Conservation (phyloP, 306 rosid genomes). For the Begonia fuchsioides region DNA sequence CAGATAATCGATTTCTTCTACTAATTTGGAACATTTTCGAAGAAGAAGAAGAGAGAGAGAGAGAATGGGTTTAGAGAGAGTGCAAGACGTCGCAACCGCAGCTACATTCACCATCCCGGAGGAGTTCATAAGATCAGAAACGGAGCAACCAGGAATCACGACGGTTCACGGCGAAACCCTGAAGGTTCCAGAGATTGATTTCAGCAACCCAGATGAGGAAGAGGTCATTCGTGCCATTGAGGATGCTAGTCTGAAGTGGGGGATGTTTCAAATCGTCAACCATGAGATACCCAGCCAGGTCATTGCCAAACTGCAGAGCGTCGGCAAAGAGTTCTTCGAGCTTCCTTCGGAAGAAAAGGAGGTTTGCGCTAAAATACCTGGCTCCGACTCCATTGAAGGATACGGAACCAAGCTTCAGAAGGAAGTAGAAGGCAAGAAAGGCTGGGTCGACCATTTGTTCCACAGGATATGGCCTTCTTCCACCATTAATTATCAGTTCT, state of each 20-base stretch:
- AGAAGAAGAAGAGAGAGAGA: background rate
- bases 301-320: slow-evolving; percentile 12
- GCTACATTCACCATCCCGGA: background rate
- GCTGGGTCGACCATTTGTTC: slow-evolving; percentile 31
- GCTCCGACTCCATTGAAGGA: slow-evolving; percentile 12
- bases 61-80: background rate
- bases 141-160: slow-evolving; percentile 4
- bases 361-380: slow-evolving; percentile 13
- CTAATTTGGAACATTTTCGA: too few species aligned
- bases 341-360: slow-evolving; percentile 30
- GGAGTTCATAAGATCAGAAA: slow-evolving; percentile 1
- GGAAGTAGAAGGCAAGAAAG: slow-evolving; percentile 16
- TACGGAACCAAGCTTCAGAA: slow-evolving; percentile 24
- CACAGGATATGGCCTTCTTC: slow-evolving; percentile 30
- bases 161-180: background rate
- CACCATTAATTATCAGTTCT: slow-evolving; percentile 16
- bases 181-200: slow-evolving; percentile 9
- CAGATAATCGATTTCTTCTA: too few species aligned
- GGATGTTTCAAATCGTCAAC: slow-evolving; percentile 32
- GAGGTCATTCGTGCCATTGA: slow-evolving; percentile 6
- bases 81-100: slow-evolving; percentile 2
- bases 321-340: slow-evolving; percentile 24
- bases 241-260: slow-evolving; percentile 27
- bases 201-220: slow-evolving; percentile 18
- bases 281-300: slow-evolving; percentile 24